These are phyloP conservation scores for Coemansia asiatica DNA, from an alignment of 192 early-diverging fungal species.

Conservation along the genomic window DNA sequence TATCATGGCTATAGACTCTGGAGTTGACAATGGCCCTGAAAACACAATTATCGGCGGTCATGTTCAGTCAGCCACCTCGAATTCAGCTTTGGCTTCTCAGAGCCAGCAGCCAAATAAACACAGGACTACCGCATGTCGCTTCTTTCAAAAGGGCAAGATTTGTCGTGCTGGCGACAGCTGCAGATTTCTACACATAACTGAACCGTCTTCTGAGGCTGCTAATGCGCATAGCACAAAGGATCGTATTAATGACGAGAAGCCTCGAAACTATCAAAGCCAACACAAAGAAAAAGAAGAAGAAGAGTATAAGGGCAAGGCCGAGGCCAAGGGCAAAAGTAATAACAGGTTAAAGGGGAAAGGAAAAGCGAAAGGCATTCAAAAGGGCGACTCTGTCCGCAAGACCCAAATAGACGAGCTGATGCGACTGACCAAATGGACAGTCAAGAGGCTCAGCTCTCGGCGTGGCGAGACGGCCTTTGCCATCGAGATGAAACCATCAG, in stretches of 20 bases:
- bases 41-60: slow-evolving; percentile 22
- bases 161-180: slow-evolving; percentile 37
- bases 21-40: slow-evolving; percentile 7
- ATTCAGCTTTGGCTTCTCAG: not conserved
- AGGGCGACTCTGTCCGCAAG: slow-evolving; percentile 18
- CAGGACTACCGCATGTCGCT: slow-evolving; percentile 24
- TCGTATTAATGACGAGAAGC: not conserved
- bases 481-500: slow-evolving; percentile 54
- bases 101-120: not conserved
- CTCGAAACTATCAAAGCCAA: not conserved
- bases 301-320: not conserved
- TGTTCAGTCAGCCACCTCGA: not conserved
- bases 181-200: slow-evolving; percentile 28
- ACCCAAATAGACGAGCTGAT: slow-evolving; percentile 40
- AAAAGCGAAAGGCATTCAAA: slow-evolving; percentile 1
- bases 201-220: not conserved
- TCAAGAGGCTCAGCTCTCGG: slow-evolving; percentile 30
- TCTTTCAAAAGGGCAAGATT: slow-evolving; percentile 25
- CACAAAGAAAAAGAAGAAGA: not conserved
- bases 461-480: slow-evolving; percentile 45
- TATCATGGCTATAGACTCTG: slow-evolving; percentile 26
- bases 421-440: slow-evolving; percentile 24
- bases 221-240: not conserved
- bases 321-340: too few relatives aligned
- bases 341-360: slow-evolving; percentile 1